Percentiles rank a stretch among this genome's conserved stretches.
These are phyloP conservation scores for Lasiosphaeria miniovina DNA, from an alignment of 495 filamentous ascomycete species.

Conservation along the genomic window DNA sequence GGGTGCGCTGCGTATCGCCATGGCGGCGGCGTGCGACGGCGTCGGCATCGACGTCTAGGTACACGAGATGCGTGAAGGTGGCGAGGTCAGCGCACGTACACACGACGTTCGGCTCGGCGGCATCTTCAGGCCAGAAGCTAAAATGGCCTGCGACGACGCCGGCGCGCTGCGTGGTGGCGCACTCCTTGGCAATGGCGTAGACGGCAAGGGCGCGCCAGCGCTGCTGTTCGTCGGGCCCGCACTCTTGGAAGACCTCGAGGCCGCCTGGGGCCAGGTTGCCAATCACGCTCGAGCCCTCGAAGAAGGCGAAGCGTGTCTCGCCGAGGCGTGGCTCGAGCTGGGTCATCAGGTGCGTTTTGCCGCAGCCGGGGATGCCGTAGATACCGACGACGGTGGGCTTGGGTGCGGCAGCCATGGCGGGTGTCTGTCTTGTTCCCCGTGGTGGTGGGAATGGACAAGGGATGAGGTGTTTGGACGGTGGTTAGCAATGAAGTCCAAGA, in stretches of 20 bases:
- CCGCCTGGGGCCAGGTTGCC: constrained; percentile 46
- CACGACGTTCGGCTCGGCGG: constrained; percentile 31
- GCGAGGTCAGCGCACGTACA: constrained; percentile 48
- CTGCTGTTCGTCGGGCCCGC: constrained; percentile 40
- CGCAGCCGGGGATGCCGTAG: constrained; percentile 61
- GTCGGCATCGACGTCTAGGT: constrained; percentile 48
- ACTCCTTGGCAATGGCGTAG: constrained; percentile 40
- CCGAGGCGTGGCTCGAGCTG: constrained; percentile 41
- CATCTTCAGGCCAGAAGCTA: constrained; percentile 55
- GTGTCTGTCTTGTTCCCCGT: too few relatives aligned
- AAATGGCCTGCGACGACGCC: constrained; percentile 60
- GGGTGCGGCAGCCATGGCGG: too few relatives aligned
- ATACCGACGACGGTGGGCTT: constrained; percentile 51
- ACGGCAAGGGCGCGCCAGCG: constrained; percentile 50
- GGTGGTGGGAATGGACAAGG: too few relatives aligned
- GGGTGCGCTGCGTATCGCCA: constrained; percentile 39
- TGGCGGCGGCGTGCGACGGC: constrained; percentile 34
- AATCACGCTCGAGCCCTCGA: constrained; percentile 55
- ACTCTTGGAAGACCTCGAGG: constrained; percentile 48
- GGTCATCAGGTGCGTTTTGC: constrained; percentile 53
- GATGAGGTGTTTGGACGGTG: too few relatives aligned
- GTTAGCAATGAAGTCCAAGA: too few relatives aligned
- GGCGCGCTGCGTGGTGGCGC: constrained; percentile 31
- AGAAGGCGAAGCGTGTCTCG: constrained; percentile 44
- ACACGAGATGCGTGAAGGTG: constrained; percentile 59